Evolutionary conservation across 2,329 filamentous ascomycete species (phyloP).

Genomic region (Gnomoniopsis sp.): DNA sequence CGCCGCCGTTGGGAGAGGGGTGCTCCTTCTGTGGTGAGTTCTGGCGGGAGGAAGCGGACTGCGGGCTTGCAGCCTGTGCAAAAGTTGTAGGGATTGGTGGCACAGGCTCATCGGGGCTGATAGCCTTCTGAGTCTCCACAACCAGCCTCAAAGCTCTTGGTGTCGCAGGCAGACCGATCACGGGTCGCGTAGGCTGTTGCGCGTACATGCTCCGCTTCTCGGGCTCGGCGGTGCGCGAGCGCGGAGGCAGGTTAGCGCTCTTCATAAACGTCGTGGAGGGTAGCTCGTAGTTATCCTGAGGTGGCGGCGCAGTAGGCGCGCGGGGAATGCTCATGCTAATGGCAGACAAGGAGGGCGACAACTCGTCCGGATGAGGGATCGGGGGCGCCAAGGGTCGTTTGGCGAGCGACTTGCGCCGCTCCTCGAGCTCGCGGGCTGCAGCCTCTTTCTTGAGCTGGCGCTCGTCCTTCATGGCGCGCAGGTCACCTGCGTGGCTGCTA

Average conservation of each 20-base stretch:
- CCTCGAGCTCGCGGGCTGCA: constrained; percentile 82
- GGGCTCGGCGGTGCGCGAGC: constrained; percentile 66
- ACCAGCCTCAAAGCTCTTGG: constrained; percentile 87
- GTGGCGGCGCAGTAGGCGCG: constrained; percentile 25
- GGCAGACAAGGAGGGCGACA: constrained; percentile 34
- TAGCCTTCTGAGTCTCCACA: constrained; percentile 47
- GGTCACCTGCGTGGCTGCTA: constrained; percentile 49
- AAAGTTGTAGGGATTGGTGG: constrained; percentile 50
- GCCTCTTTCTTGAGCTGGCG: constrained; percentile 66
- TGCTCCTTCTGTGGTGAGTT: constrained; percentile 30
- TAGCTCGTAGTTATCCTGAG: constrained; percentile 34
- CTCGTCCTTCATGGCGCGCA: constrained; percentile 56
- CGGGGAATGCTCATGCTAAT: constrained; percentile 22
- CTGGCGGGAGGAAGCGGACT: constrained; percentile 30
- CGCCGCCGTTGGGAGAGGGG: constrained; percentile 8
- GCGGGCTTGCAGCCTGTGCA: constrained; percentile 38
- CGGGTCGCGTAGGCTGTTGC: constrained; percentile 36
- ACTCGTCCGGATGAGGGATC: constrained; percentile 70
- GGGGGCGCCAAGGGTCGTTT: constrained; percentile 74
- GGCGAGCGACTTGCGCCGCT: constrained; percentile 79
- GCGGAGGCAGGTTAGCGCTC: constrained; percentile 44
- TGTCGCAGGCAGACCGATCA: constrained; percentile 82
- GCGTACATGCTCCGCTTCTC: constrained; percentile 52
- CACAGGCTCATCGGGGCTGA: constrained; percentile 44
- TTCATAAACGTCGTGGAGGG: constrained; percentile 38